A percentile compares a stretch with the other conserved stretches of the same genome.
phyloP scores from a whole-genome alignment of 768 basidiomycete genomes.

The Suillus brevipes region DNA sequence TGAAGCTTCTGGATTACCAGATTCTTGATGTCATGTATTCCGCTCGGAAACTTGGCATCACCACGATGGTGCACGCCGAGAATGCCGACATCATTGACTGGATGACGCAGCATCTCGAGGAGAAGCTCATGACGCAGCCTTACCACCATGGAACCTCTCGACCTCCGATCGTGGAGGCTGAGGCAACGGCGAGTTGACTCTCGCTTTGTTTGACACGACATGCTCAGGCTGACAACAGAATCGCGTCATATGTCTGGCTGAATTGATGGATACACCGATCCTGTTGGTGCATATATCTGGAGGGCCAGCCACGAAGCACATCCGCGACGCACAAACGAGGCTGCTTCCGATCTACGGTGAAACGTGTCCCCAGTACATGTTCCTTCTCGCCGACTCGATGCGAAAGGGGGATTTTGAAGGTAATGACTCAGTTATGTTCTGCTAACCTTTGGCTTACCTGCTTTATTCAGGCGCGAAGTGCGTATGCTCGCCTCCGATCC shows the following conservation, averaged over 20 bases:
- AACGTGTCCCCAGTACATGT: constrained; percentile 21
- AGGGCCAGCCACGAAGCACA: constrained; percentile 14
- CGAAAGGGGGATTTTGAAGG: constrained; percentile 19
- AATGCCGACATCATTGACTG: constrained; percentile 20
- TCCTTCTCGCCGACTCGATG: constrained; percentile 18
- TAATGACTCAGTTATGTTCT: background rate
- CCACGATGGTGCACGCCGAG: constrained; percentile 22
- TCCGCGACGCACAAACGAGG: constrained; percentile 19
- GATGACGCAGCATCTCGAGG: constrained; percentile 18
- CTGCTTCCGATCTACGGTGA: constrained; percentile 22
- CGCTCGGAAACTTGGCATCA: constrained; percentile 22
- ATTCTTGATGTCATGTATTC: constrained; percentile 34
- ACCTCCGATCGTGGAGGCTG: constrained; percentile 20
- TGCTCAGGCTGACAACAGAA: constrained; percentile 5
- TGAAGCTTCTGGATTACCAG: constrained; percentile 33
- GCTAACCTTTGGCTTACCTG: background rate
- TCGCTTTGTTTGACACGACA: background rate
- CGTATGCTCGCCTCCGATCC: constrained; percentile 19
- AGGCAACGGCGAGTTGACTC: constrained; percentile 12
- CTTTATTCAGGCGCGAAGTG: constrained; percentile 14
- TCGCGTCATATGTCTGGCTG: constrained; percentile 16
- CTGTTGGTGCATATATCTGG: constrained; percentile 21
- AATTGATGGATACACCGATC: constrained; percentile 22
- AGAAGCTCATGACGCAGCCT: constrained; percentile 21
- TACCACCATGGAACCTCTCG: constrained; percentile 19